Evolutionary conservation across 2,329 filamentous ascomycete species (phyloP), one percentile per base, ranked within the genome.

Genomic region (Arthrinium phaeospermum): DNA sequence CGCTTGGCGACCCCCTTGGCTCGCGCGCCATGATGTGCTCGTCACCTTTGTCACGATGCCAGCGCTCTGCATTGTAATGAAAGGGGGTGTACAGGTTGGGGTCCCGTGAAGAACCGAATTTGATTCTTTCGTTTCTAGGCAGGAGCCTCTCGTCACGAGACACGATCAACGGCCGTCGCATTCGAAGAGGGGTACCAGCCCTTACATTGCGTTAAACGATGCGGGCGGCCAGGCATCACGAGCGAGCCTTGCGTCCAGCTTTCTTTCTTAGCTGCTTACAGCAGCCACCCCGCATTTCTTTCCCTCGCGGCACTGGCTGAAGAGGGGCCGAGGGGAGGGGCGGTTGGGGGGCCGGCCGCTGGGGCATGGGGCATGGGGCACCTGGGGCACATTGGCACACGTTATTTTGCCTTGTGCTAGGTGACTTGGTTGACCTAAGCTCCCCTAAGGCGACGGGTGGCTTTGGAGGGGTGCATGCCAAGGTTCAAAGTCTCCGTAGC

Each of bases 381-480:
- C 27, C 27, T 30, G 27, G 45, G 45, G 45, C 45, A 22, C 45
- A 22, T 6, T 5, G 37, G 37, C 16, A 8, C 46, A 49, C 46
- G 46, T 49, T n/a, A 22, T 49, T 41, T 49, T 49, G 46, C 46
- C 22, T n/a, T 49, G 46, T 49, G 46, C 22, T 49, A 49, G 49
- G 49, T 24, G 53, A 41, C 37, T 6, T 49, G n/a, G 49, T 24
- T 24, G 53, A 41, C 37, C 37, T 41, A 41, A 41, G 10, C 37
- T 41, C 27, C 4, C 34, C 30, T 64, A 64, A 64, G 27, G 24
- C 30, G 30, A 41, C 57, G 34, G 57, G 57, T 41, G 57, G 57
- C 57, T 64, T 64, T 64, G 57, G 57, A 64, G 57, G 57, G 57
- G 57, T 64, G 57, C 57, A 64, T 64, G 57, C 57, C 57, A 64